phyloP scores from a whole-genome alignment of 1,284 basidiomycete genomes.

The Cutaneotrichosporon dermatis region DNA sequence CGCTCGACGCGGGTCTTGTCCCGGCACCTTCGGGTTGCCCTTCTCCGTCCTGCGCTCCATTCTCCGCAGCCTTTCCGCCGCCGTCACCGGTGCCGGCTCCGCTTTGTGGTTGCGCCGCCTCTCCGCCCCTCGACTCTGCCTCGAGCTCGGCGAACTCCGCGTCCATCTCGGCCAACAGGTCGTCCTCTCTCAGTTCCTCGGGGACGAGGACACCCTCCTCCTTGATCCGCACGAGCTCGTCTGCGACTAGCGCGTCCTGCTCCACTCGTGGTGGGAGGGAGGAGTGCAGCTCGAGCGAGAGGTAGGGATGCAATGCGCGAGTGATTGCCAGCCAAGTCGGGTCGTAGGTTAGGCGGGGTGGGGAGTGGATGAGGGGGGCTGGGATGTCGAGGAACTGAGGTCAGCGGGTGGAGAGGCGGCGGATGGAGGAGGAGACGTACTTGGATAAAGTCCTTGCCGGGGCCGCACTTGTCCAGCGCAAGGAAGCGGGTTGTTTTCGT shows the following conservation, averaged over 20 bases:
- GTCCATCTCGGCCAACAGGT: neutral
- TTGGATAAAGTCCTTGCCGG: conserved; percentile 76
- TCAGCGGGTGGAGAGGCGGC: neutral
- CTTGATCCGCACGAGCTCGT: conserved; percentile 64
- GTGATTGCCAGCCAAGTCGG: conserved; percentile 91
- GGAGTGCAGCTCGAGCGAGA: conserved; percentile 56
- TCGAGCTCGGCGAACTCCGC: neutral
- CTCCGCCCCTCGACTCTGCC: neutral
- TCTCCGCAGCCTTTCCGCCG: too few species aligned
- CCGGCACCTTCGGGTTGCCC: neutral
- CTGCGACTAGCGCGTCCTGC: conserved; percentile 58
- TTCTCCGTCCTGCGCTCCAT: neutral
- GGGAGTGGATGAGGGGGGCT: conserved; percentile 25
- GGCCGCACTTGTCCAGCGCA: conserved; percentile 89
- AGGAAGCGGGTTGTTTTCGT: conserved; percentile 57
- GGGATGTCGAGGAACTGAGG: conserved; percentile 67
- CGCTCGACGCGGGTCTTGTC: neutral
- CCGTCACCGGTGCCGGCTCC: too few species aligned
- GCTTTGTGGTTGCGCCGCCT: too few species aligned
- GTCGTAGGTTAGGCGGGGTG: conserved; percentile 62
- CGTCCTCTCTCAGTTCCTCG: conserved; percentile 8
- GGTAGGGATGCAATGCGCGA: conserved; percentile 74
- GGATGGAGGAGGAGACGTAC: conserved; percentile 47
- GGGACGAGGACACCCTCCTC: conserved; percentile 37
- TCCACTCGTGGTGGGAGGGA: conserved; percentile 61